Evolutionary conservation across 1,284 basidiomycete genomes (phyloP), one percentile per base, ranked within the genome.

Genomic region (Leucoagaricus sp.): DNA sequence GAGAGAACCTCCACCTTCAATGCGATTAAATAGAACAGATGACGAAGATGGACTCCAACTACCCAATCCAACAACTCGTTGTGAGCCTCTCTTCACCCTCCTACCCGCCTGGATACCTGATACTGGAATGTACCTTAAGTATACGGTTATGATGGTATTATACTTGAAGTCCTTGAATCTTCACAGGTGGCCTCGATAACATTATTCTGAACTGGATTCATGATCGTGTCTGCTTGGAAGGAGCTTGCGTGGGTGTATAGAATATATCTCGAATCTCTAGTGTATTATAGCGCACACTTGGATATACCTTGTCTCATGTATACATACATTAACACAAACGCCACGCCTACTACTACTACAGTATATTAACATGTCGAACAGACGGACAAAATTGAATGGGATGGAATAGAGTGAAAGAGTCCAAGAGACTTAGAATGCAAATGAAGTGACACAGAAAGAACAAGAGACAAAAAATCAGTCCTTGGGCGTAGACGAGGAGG

Each of bases 21-120:
- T 95, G 93, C 76, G 86, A 28, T 81, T 94, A n/a, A 90, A 95
- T 69, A 81, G 93, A 50, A 87, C 89, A 3, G 90, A 91, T 59
- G 91, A 94, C 50, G 90, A 94, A 51, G 85, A 89, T 44, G 77
- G 83, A 36, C 72, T 92, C 25, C 87, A 82, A 1, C 66, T 92
- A n/a, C 87, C 86, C 3, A 84, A 80, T 62, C 75, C 88, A n/a
- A 81, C 82, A 13, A 89, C 87, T n/a, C 82, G 86, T 76, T 75
- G 90, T 91, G 70, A 73, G 87, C 66, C 8, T n/a, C 50, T 34
- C 28, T 23, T 29, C 33, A 19, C 25, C 4, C 26, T 45, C 15
- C 17, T 29, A 25, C 33, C 12, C 19, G n/a, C n/a, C 21, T 44
- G 57, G 25, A 42, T 61, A 49, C 28, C 52, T 40, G 5, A 49